phyloP scores from a whole-genome alignment of 495 filamentous ascomycete genomes.

The Daldinia decipiens region DNA sequence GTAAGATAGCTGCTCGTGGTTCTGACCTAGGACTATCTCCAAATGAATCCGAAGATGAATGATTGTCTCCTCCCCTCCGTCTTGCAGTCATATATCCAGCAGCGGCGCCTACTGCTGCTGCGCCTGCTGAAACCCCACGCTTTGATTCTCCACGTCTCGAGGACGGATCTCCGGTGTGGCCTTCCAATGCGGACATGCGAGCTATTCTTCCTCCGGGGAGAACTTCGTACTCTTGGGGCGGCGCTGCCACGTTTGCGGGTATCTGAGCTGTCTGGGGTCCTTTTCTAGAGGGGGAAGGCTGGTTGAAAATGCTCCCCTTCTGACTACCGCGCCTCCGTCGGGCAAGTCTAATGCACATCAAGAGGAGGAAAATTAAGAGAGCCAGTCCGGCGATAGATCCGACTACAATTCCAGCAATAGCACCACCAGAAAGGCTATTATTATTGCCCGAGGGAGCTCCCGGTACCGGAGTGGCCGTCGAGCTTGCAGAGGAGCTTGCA shows the following conservation, averaged over 20 bases:
- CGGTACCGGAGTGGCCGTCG: conserved; percentile 56
- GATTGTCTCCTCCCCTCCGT: conserved; percentile 69
- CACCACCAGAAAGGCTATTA: conserved; percentile 76
- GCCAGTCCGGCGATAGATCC: conserved; percentile 78
- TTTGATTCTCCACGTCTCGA: conserved; percentile 58
- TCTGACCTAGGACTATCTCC: conserved; percentile 82
- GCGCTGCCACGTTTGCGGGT: conserved; percentile 47
- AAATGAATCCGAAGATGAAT: conserved; percentile 83
- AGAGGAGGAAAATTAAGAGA: conserved; percentile 71
- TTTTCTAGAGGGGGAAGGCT: conserved; percentile 80
- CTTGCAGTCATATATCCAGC: conserved; percentile 53
- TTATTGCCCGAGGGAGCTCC: conserved; percentile 34
- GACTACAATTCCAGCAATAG: conserved; percentile 90
- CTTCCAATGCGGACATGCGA: conserved; percentile 94
- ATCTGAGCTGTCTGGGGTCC: conserved; percentile 52
- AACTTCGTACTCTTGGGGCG: conserved; percentile 71
- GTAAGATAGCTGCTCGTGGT: conserved; percentile 64
- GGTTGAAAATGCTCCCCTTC: conserved; percentile 79
- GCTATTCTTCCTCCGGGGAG: conserved; percentile 90
- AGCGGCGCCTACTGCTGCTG: conserved; percentile 51
- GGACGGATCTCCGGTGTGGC: conserved; percentile 68
- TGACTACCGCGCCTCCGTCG: conserved; percentile 69
- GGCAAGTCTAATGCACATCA: conserved; percentile 67
- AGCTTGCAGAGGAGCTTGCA: conserved; percentile 55
- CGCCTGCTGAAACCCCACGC: conserved; percentile 42